phyloP scores from a whole-genome alignment of 495 filamentous ascomycete genomes.

The Xylaria nigripes region DNA sequence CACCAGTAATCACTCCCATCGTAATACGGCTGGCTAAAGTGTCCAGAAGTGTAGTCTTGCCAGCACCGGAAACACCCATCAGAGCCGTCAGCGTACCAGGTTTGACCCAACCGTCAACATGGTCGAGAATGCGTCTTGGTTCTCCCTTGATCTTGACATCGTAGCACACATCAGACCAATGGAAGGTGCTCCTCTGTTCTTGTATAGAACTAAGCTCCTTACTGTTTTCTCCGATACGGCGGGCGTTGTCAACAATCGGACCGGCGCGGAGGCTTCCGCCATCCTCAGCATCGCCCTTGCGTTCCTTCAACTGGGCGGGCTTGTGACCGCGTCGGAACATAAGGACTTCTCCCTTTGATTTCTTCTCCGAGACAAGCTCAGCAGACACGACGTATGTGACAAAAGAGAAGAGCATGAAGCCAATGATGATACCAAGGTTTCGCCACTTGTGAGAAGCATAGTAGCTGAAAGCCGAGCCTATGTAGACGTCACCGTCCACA shows the following conservation, averaged over 20 bases:
- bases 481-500: conserved; percentile 60
- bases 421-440: conserved; percentile 73
- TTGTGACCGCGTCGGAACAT: conserved; percentile 74
- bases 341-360: conserved; percentile 82
- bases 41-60: conserved; percentile 67
- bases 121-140: conserved; percentile 65
- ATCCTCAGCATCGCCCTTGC: conserved; percentile 46
- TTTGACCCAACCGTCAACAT: conserved; percentile 86
- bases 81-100: conserved; percentile 85
- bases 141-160: conserved; percentile 82
- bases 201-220: conserved; percentile 43
- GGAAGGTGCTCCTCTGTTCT: conserved; percentile 61
- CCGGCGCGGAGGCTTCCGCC: conserved; percentile 38
- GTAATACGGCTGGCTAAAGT: conserved; percentile 70
- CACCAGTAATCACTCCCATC: conserved; percentile 78
- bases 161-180: conserved; percentile 80
- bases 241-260: conserved; percentile 31
- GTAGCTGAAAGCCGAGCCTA: conserved; percentile 54
- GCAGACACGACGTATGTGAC: conserved; percentile 58
- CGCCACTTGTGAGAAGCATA: conserved; percentile 60
- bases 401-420: conserved; percentile 62
- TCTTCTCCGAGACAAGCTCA: conserved; percentile 67
- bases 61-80: conserved; percentile 69
- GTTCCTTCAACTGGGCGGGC: conserved; percentile 48
- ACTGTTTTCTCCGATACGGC: conserved; percentile 35